Evolutionary conservation across 768 basidiomycete genomes (phyloP), one percentile per base, ranked within the genome.

Genomic region (Boletus insuetus): DNA sequence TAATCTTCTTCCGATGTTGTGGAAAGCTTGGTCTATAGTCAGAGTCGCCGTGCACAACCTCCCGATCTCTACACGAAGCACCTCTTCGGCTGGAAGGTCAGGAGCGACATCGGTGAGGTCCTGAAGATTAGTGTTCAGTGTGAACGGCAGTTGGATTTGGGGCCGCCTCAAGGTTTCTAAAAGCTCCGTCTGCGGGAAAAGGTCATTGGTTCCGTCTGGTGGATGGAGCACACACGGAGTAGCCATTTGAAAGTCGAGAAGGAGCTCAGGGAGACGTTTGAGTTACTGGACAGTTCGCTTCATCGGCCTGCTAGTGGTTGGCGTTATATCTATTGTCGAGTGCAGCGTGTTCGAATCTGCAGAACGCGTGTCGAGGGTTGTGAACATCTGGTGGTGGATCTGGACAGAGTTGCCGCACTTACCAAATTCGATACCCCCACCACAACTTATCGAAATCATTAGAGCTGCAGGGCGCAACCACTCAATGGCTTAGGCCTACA

Each of bases 21-120:
- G 50, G 42, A 64, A 64, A 2, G 63, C 51, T 9, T 52, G 17
- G 24, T 64, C 63, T n/a, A 64, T 64, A n/a, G 29, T 10, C 12
- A 64, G 59, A 3, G 63, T 52, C 8, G 59, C 63, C 5, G 12
- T 31, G 32, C 54, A 65, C n/a, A 64, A 17, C 22, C 17, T 43
- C 14, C 58, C 59, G 22, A 64, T 64, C 13, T 64, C 63, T 6
- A 49, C 35, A 37, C 20, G 52, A 35, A 64, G 56, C 1, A 39
- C 45, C 22, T 64, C 50, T 46, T 64, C 60, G 2, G 46, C 40
- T 7, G 56, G 49, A 24, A 62, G 52, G n/a, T 54, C 44, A 22
- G 17, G 56, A 19, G 49, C 32, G 14, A 44, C 38, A 6, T 46
- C n/a, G 17, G 54, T 40, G 46, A 41, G 17, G 42, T 43, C 45